A percentile compares a stretch with the other conserved stretches of the same genome.
Evolutionary conservation across 1,139 yeast species (phyloP).

Genomic region (Geotrichum histeridarum): DNA sequence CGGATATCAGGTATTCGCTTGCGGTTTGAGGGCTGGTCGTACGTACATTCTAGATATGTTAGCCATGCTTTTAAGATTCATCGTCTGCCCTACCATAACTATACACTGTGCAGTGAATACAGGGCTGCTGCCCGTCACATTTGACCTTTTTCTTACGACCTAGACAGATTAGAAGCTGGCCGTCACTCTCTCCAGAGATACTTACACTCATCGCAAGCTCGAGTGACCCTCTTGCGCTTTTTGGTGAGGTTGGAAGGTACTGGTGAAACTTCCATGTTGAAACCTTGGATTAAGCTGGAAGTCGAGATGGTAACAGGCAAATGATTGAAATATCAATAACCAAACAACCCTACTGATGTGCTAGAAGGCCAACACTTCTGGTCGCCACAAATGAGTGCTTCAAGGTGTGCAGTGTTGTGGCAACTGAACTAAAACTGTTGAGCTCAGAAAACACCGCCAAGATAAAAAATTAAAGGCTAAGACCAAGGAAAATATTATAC

Average conservation of each 20-base stretch:
- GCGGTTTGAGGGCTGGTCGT: constrained; percentile 69
- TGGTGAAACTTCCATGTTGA: too few relatives aligned
- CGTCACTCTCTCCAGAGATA: constrained; percentile 9
- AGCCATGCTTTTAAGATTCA: background rate
- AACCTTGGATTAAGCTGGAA: too few relatives aligned
- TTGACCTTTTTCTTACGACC: constrained; percentile 64
- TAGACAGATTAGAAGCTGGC: constrained; percentile 12
- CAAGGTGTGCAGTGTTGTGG: too few relatives aligned
- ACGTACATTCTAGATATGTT: constrained; percentile 49
- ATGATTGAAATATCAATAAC: too few relatives aligned
- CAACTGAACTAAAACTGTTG: too few relatives aligned
- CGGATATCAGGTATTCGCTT: constrained; percentile 42
- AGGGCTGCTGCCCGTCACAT: constrained; percentile 84
- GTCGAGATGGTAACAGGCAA: too few relatives aligned
- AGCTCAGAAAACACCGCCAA: too few relatives aligned
- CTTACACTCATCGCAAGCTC: constrained; percentile 80
- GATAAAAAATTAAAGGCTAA: too few relatives aligned
- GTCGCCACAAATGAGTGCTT: too few relatives aligned
- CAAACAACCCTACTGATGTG: too few relatives aligned
- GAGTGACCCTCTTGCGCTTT: constrained; percentile 71
- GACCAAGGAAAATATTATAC: too few relatives aligned
- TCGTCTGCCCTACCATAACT: constrained; percentile 57
- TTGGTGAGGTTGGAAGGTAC: constrained; percentile 12
- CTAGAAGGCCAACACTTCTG: too few relatives aligned
- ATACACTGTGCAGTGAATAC: constrained; percentile 86